Base-by-base conservation (phyloP, 768 basidiomycete species). In the Tephrocybe sp. region DNA sequence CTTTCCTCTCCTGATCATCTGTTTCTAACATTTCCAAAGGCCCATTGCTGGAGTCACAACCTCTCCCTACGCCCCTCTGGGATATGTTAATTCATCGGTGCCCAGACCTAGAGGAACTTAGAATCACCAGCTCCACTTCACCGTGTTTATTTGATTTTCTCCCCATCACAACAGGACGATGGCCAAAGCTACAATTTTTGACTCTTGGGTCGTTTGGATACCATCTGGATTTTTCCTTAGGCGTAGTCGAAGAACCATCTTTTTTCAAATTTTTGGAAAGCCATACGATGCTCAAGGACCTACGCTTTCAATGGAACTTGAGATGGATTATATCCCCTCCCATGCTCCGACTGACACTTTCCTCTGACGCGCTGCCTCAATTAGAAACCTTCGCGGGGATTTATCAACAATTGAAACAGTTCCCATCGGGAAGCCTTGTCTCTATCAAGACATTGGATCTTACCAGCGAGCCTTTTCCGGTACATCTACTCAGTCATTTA, bases 161-260 rank as follows among this genome's bases (percentile, higher is more conserved):
- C 23, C 72, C 63, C 1, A 61, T 76, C 45, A 64, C 68, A n/a
- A 62, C 65, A 32, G 74, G 67, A 9, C 61, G 58, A 47, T 79
- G 73, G 70, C 70, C 73, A 0, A 63, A 63, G 32, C 62, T 80
- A 6, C 65, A 71, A 31, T 70, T 69, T 3, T 66, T 79, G 14
- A 77, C 75, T 4, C 70, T 80, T 1, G 78, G 78, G 20, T 72
- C 75, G 4, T 79, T 79, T 55, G 77, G 76, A 2, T 79, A 78
- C 55, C 68, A 72, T 45, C 53, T 53, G n/a, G 74, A 79, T 48
- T 76, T 76, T 55, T 59, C 68, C 3, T 59, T 78, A 7, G 73
- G 70, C 6, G 63, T 66, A 1, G 56, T 68, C 6, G 59, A 67
- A 19, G 65, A 65, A 13, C 36, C 49, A 5, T 53, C 60, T 0